Percentiles rank a stretch among this genome's conserved stretches.
Evolutionary conservation across 108 stramenopile genomes (phyloP).

Genomic region (Skeletonema potamos): DNA sequence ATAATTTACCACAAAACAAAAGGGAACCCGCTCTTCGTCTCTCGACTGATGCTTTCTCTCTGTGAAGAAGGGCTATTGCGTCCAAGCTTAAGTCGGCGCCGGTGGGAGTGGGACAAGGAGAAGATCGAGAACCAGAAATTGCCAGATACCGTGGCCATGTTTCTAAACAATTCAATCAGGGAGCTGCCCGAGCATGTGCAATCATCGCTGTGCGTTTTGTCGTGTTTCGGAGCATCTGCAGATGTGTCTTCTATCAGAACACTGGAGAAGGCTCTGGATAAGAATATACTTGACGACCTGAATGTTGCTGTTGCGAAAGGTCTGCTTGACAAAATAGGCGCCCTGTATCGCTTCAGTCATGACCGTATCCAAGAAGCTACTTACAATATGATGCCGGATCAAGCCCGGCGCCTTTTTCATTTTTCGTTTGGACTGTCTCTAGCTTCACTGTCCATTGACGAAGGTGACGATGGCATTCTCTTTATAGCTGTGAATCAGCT

Average conservation of each 20-base stretch:
- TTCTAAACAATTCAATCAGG: not conserved
- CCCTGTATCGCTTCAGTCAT: not conserved
- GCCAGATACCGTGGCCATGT: slow-evolving; percentile 12
- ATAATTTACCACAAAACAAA: slow-evolving; percentile 16
- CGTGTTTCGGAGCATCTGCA: slow-evolving; percentile 3
- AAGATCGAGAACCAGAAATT: not conserved
- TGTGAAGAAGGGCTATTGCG: slow-evolving; percentile 4
- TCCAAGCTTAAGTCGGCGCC: not conserved
- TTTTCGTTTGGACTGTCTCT: slow-evolving; percentile 8
- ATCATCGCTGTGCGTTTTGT: not conserved
- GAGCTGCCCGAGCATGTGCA: not conserved
- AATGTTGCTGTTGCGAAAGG: slow-evolving; percentile 3
- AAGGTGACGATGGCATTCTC: not conserved
- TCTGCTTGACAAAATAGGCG: not conserved
- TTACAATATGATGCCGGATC: not conserved
- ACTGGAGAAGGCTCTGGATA: not conserved
- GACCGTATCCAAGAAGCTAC: slow-evolving; percentile 1
- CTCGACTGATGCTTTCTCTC: slow-evolving; percentile 6
- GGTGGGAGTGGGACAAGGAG: slow-evolving; percentile 14
- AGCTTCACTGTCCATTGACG: not conserved
- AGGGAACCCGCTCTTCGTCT: slow-evolving; percentile 13
- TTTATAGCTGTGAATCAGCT: slow-evolving; percentile 10
- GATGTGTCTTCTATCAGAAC: not conserved
- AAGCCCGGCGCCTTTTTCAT: not conserved
- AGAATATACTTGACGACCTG: not conserved